Evolutionary conservation across 306 rosid species (phyloP).

Genomic region (Mucuna pruriens): DNA sequence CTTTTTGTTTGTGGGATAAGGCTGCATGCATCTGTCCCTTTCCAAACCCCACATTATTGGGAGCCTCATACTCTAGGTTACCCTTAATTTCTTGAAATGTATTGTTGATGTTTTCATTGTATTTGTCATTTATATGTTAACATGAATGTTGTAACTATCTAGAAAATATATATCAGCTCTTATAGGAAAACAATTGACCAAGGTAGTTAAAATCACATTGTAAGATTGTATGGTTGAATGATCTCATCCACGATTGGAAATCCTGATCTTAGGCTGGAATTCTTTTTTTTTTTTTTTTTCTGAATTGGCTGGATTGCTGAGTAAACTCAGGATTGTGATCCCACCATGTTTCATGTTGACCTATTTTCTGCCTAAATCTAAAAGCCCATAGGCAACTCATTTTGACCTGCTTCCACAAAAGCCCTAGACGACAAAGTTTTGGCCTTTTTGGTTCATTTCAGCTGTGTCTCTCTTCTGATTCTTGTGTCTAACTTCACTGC

Average conservation of each 20-base stretch:
- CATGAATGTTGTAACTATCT: not conserved
- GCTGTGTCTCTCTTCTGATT: no score
- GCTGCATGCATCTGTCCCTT: not conserved
- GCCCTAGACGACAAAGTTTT: not conserved
- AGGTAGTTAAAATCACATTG: not conserved
- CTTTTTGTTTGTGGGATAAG: not conserved
- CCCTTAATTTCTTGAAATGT: slow-evolving; percentile 6
- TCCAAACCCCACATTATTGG: not conserved
- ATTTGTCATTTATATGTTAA: slow-evolving; percentile 9
- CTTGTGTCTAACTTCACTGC: no score
- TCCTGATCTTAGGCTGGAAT: not conserved
- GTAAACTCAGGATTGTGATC: not conserved
- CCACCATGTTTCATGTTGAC: not conserved
- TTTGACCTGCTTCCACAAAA: not conserved
- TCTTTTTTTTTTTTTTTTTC: not conserved
- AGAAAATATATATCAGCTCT: not conserved
- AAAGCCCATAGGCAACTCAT: not conserved
- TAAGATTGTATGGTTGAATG: not conserved
- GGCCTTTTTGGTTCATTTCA: not conserved
- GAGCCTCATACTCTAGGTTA: not conserved
- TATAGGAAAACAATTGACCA: not conserved
- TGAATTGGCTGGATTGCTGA: not conserved
- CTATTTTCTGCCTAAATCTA: not conserved
- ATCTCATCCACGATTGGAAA: not conserved
- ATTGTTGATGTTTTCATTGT: not conserved